A percentile compares a stretch with the other conserved stretches of the same genome.
Conservation (phyloP, 495 filamentous ascomycete species). For the Hyaloscypha bicolor region DNA sequence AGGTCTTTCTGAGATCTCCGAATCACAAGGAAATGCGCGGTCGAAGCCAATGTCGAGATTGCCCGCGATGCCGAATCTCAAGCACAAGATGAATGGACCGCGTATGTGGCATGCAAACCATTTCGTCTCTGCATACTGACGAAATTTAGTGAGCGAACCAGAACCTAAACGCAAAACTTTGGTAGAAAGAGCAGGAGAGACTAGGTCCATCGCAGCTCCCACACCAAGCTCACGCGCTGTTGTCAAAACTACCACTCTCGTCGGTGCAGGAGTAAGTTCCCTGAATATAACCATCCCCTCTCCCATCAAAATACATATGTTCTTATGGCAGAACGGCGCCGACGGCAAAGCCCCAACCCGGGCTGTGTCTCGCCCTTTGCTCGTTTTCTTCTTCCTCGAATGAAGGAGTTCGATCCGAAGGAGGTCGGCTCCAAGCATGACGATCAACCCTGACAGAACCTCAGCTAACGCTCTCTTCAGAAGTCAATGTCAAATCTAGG, state of each 20-base stretch:
- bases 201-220: conserved; percentile 38
- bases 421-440: background rate
- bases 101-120: conserved; percentile 15
- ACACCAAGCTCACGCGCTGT: conserved; percentile 40
- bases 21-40: conserved; percentile 71
- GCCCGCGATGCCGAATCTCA: conserved; percentile 45
- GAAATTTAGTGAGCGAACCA: conserved; percentile 37
- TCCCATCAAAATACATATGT: background rate
- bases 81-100: conserved; percentile 37
- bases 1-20: conserved; percentile 57
- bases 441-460: background rate
- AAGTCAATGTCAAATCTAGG: conserved; percentile 10
- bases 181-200: conserved; percentile 56
- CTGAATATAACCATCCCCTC: background rate
- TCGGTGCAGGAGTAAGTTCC: conserved; percentile 37
- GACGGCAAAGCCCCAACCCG: background rate
- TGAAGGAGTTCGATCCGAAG: background rate
- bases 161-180: conserved; percentile 61
- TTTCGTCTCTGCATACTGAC: background rate
- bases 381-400: background rate
- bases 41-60: conserved; percentile 49
- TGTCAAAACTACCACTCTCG: conserved; percentile 43
- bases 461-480: conserved; percentile 22
- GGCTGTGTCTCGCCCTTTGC: background rate
- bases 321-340: background rate